phyloP scores from a whole-genome alignment of 2,329 filamentous ascomycete species.

The Pseudopithomyces maydicus region DNA sequence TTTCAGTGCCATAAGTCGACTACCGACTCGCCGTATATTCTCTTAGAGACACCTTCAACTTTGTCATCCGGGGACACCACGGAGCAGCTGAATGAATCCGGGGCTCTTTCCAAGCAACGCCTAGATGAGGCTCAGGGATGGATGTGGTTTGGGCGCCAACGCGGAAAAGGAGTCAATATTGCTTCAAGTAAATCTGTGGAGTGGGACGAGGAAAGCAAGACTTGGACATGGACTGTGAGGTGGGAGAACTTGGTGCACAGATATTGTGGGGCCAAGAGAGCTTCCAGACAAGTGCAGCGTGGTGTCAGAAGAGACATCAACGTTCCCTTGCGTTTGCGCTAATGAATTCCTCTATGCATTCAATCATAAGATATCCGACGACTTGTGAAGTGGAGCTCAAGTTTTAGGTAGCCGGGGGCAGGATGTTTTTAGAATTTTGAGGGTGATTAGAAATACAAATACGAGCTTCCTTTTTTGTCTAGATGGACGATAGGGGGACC shows the following conservation, averaged over 20 bases:
- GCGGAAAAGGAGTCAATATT: constrained; percentile 16
- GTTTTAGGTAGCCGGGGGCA: not conserved
- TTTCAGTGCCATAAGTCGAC: constrained; percentile 12
- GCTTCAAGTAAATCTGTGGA: constrained; percentile 13
- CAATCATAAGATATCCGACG: not conserved
- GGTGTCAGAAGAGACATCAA: not conserved
- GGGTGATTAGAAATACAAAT: too few relatives aligned
- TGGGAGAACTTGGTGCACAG: constrained; percentile 24
- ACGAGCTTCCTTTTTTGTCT: too few relatives aligned
- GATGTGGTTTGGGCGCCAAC: constrained; percentile 21
- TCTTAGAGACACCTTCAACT: constrained; percentile 15
- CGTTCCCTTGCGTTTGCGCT: not conserved
- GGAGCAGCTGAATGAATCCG: constrained; percentile 15
- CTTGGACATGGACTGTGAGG: constrained; percentile 26
- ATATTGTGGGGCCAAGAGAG: constrained; percentile 22
- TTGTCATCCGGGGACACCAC: constrained; percentile 14
- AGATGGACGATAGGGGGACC: not conserved
- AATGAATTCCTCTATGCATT: not conserved
- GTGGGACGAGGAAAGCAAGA: constrained; percentile 22
- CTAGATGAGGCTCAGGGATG: constrained; percentile 22
- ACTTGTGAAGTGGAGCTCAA: not conserved
- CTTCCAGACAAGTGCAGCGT: not conserved
- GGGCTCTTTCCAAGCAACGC: constrained; percentile 19
- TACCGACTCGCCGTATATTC: not conserved
- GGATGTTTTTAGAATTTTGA: not conserved